phyloP scores from a whole-genome alignment of 2,329 filamentous ascomycete genomes.

The Aspergillus neoniger region DNA sequence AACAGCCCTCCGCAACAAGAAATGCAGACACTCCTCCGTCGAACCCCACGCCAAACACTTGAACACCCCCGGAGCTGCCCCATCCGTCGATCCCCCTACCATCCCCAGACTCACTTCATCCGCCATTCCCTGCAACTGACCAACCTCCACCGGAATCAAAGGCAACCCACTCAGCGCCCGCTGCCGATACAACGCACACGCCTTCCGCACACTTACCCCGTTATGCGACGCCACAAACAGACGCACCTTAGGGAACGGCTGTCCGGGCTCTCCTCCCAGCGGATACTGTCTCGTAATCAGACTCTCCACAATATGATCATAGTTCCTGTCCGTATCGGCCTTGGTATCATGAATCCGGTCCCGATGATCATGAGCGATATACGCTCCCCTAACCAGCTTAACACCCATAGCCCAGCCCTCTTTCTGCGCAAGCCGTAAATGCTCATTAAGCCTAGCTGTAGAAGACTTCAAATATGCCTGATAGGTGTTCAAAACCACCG shows the following conservation, averaged over 20 bases:
- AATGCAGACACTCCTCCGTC: slow-evolving; percentile 57
- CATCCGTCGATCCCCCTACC: slow-evolving; percentile 32
- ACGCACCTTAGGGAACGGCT: slow-evolving; percentile 35
- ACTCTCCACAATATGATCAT: slow-evolving; percentile 53
- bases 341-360: slow-evolving; percentile 42
- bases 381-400: slow-evolving; percentile 51
- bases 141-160: slow-evolving; percentile 55
- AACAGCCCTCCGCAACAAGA: slow-evolving; percentile 61
- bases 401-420: slow-evolving; percentile 48
- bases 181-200: slow-evolving; percentile 36
- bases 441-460: slow-evolving; percentile 38
- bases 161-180: slow-evolving; percentile 46
- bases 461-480: slow-evolving; percentile 51
- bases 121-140: slow-evolving; percentile 87
- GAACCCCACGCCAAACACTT: slow-evolving; percentile 59
- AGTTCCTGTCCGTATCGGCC: slow-evolving; percentile 44
- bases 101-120: slow-evolving; percentile 71
- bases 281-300: slow-evolving; percentile 46
- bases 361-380: slow-evolving; percentile 45
- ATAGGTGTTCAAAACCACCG: slow-evolving; percentile 46
- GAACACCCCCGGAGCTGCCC: slow-evolving; percentile 45
- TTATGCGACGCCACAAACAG: slow-evolving; percentile 59
- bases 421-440: slow-evolving; percentile 39
- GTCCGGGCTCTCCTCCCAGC: slow-evolving; percentile 16
- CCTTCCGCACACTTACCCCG: slow-evolving; percentile 49